phyloP scores from a whole-genome alignment of 2,329 filamentous ascomycete species.

The Trichoderma endophyticum region DNA sequence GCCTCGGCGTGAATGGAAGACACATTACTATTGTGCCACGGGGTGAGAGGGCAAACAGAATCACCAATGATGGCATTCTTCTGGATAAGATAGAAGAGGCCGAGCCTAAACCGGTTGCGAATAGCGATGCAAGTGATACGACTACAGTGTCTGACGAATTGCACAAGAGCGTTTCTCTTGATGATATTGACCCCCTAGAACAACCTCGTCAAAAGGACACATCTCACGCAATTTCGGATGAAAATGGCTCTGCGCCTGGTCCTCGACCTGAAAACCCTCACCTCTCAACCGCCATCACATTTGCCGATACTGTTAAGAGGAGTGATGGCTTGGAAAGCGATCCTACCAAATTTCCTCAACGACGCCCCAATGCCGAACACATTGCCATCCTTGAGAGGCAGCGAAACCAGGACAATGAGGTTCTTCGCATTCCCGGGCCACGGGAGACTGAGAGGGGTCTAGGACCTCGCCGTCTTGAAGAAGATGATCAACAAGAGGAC shows the following conservation, averaged over 20 bases:
- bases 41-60: slow-evolving; percentile 51
- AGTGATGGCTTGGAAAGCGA: slow-evolving; percentile 55
- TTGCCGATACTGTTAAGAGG: slow-evolving; percentile 63
- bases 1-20: slow-evolving; percentile 66
- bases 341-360: slow-evolving; percentile 46
- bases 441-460: slow-evolving; percentile 84
- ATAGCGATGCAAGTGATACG: slow-evolving; percentile 40
- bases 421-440: slow-evolving; percentile 86
- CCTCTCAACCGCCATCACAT: slow-evolving; percentile 53
- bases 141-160: slow-evolving; percentile 30
- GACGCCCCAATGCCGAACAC: slow-evolving; percentile 66
- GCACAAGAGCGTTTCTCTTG: slow-evolving; percentile 22
- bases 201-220: background rate
- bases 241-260: background rate
- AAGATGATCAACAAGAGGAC: slow-evolving; percentile 37
- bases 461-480: slow-evolving; percentile 56
- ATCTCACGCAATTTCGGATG: background rate
- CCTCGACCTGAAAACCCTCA: background rate
- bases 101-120: slow-evolving; percentile 24
- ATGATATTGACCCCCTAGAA: slow-evolving; percentile 11
- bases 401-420: slow-evolving; percentile 68
- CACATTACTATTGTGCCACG: slow-evolving; percentile 64
- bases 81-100: slow-evolving; percentile 40
- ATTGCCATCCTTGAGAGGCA: slow-evolving; percentile 87
- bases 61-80: slow-evolving; percentile 60